phyloP scores from a whole-genome alignment of 2,329 filamentous ascomycete genomes.

The Plenodomus lindquistii region DNA sequence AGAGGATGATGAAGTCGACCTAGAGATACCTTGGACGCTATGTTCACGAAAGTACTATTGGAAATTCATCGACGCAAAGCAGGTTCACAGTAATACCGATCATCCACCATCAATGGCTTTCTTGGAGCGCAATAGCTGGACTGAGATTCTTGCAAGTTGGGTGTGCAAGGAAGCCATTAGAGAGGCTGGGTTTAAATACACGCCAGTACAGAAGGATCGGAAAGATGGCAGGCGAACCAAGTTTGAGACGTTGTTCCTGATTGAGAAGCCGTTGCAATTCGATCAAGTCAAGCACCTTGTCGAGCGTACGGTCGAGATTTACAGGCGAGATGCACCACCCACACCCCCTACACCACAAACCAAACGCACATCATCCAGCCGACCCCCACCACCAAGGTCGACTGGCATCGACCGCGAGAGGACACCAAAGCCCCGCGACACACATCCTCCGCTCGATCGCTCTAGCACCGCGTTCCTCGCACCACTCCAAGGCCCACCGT shows the following conservation, averaged over 20 bases:
- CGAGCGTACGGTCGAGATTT: conserved; percentile 45
- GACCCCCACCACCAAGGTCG: conserved; percentile 13
- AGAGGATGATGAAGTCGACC: conserved; percentile 33
- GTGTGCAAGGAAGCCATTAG: conserved; percentile 44
- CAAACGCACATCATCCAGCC: conserved; percentile 28
- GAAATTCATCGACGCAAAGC: conserved; percentile 40
- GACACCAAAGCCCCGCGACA: conserved; percentile 23
- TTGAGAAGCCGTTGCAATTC: conserved; percentile 40
- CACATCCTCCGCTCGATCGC: conserved; percentile 24
- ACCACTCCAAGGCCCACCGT: conserved; percentile 21
- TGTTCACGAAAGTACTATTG: conserved; percentile 39
- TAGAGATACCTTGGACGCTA: conserved; percentile 44
- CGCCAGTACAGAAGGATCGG: conserved; percentile 39
- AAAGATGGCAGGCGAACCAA: conserved; percentile 35
- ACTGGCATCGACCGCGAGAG: conserved; percentile 26
- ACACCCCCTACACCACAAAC: conserved; percentile 13
- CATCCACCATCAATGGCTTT: conserved; percentile 29
- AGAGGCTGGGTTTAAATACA: conserved; percentile 36
- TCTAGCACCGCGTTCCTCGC: conserved; percentile 20
- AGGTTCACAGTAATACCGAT: conserved; percentile 36
- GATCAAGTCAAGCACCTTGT: conserved; percentile 41
- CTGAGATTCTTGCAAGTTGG: conserved; percentile 44
- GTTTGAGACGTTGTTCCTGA: conserved; percentile 42
- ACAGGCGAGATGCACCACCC: conserved; percentile 29
- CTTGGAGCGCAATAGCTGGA: conserved; percentile 37